A percentile compares a stretch with the other conserved stretches of the same genome.
These are phyloP conservation scores for Dactylorhiza incarnata DNA, from an alignment of 106 monocot species.

Conservation along the genomic window DNA sequence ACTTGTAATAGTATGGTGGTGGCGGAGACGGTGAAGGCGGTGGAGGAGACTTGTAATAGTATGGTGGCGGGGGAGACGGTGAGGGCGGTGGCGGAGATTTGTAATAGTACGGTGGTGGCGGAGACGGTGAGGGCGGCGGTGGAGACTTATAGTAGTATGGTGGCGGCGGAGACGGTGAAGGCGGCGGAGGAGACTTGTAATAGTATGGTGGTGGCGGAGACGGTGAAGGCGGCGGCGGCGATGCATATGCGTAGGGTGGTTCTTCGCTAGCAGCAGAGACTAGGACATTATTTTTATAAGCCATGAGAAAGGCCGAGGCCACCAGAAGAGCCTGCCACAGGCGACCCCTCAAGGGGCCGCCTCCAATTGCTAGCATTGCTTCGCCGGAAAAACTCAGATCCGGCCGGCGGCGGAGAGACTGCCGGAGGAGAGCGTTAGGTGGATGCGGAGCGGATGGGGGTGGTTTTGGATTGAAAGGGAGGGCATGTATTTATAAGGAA, in stretches of 20 bases:
- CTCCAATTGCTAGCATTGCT: neutral
- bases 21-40: neutral
- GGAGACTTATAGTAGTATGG: constrained; percentile 27
- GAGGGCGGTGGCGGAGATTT: constrained; percentile 16
- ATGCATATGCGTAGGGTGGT: constrained; percentile 11
- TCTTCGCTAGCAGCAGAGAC: constrained; percentile 5
- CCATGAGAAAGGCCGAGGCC: constrained; percentile 14
- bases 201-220: neutral
- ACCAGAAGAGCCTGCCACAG: constrained; percentile 15
- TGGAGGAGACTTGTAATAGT: neutral
- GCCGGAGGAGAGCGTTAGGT: neutral
- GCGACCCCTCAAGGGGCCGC: constrained; percentile 19
- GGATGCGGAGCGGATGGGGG: neutral
- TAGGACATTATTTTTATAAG: neutral
- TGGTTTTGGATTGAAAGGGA: neutral
- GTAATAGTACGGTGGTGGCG: constrained; percentile 24
- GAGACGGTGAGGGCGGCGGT: constrained; percentile 16
- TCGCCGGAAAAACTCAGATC: neutral
- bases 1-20: neutral
- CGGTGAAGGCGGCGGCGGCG: constrained; percentile 14
- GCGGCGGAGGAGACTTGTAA: constrained; percentile 11
- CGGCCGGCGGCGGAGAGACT: neutral
- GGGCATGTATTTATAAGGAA: neutral
- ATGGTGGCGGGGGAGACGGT: neutral
- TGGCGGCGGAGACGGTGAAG: constrained; percentile 7